Evolutionary conservation across 805 yeast genomes (phyloP).

Genomic region (Starmera pachycereana): DNA sequence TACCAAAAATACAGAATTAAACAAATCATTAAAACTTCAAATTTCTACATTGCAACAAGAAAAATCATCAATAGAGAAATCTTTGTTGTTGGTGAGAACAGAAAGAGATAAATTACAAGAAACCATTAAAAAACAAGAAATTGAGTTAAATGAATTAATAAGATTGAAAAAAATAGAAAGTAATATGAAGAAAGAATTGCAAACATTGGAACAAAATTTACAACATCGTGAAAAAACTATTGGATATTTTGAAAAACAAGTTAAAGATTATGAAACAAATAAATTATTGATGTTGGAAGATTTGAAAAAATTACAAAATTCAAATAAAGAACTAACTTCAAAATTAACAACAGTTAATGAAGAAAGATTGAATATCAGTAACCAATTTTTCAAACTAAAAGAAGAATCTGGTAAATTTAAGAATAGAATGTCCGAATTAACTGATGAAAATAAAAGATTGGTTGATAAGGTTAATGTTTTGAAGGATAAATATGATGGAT

Average conservation of each 20-base stretch:
- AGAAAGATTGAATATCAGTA: conserved; percentile 18
- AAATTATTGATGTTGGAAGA: conserved; percentile 17
- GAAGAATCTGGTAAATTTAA: conserved; percentile 31
- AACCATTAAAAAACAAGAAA: conserved; percentile 11
- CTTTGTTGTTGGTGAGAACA: conserved; percentile 12
- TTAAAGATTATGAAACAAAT: conserved; percentile 24
- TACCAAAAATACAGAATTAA: neutral
- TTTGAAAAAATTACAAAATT: conserved; percentile 13
- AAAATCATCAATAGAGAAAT: conserved; percentile 8
- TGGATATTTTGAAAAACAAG: conserved; percentile 28
- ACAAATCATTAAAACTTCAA: neutral
- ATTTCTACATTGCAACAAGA: conserved; percentile 10
- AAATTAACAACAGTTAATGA: conserved; percentile 22
- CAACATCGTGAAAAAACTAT: conserved; percentile 28
- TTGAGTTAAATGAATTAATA: conserved; percentile 8
- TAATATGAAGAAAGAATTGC: conserved; percentile 14
- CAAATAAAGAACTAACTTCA: conserved; percentile 18
- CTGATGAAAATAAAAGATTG: conserved; percentile 29
- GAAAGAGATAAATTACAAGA: conserved; percentile 14
- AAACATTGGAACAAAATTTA: conserved; percentile 8
- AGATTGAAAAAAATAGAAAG: conserved; percentile 14
- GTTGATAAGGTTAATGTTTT: conserved; percentile 31
- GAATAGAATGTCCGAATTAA: conserved; percentile 22
- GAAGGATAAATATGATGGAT: conserved; percentile 27
- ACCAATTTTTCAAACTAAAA: conserved; percentile 26